Evolutionary conservation across 352 stramenopile species (phyloP).

Genomic region (Pilasporangium apinafurcum): DNA sequence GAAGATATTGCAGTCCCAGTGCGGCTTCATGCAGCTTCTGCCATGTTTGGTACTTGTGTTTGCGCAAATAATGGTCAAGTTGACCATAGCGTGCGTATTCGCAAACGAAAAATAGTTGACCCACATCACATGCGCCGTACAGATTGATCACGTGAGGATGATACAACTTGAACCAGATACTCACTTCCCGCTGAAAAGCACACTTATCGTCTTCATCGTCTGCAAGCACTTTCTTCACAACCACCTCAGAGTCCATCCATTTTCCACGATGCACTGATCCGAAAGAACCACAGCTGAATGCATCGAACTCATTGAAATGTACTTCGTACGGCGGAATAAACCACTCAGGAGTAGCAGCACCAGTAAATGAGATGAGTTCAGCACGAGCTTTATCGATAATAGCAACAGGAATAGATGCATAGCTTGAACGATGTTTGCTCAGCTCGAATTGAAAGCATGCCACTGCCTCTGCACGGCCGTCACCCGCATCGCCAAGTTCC

Average conservation of each 20-base stretch:
- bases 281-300: neutral
- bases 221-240: slow-evolving; percentile 2
- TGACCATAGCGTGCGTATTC: neutral
- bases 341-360: no score
- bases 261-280: neutral
- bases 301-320: neutral
- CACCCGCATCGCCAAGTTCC: no score
- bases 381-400: no score
- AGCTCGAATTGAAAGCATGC: no score
- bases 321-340: slow-evolving; percentile 1
- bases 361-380: no score
- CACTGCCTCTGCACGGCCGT: no score
- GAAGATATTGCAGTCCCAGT: neutral
- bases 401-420: no score
- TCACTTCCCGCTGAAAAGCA: slow-evolving; percentile 3
- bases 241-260: neutral
- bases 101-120: neutral
- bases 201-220: neutral
- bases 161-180: slow-evolving; percentile 2
- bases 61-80: neutral
- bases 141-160: slow-evolving; percentile 5
- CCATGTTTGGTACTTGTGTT: slow-evolving; percentile 5
- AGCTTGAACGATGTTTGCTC: no score
- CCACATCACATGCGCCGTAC: neutral
- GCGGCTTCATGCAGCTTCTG: neutral